Evolutionary conservation across 176 grass and related monocot species (phyloP), one percentile per base, ranked within the genome.

Genomic region (Zoysia japonica): DNA sequence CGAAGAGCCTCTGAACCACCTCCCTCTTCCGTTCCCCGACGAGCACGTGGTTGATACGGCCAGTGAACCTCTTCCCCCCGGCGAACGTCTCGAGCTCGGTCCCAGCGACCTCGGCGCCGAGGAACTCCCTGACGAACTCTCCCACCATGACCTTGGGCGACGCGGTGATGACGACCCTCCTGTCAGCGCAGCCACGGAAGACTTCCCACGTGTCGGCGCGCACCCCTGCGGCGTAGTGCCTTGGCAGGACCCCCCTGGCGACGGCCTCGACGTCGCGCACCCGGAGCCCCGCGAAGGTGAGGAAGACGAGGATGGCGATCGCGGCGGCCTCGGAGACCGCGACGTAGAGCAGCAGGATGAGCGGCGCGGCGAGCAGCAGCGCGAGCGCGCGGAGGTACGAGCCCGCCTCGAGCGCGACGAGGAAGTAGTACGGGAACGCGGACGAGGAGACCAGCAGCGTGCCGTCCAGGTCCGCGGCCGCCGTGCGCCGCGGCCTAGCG

Each of bases 381-480:
- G 4, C 13, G 36, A 65, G 37, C 4, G 89, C 96, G 17, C 96
- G 96, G 62, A 89, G 13, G 75, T 79, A 59, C 36, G 90, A 77
- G 1, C 96, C 96, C 0, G 96, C 92, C 85, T 95, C 96, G 7
- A 98, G 76, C 0, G 92, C 83, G 0, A 98, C 62, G 5, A 98
- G 79, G 77, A 98, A 98, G 85, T 94, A 98, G 92, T 98, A 98
- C 0, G 96, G 96, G 88, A 98, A 98, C 61, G 90, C 89, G 0
- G 88, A 90, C 1, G 92, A 89, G 7, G 96, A 94, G 1, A 72
- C 88, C 0, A 98, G 84, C 11, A 98, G 88, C 56, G 92, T 98
- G 1, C 92, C 96, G 71, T 98, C 92, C 6, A 98, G 90, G 77
- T 98, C 96, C 0, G 92, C 86, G 0, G 96, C 92, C 1, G 44